A percentile compares a stretch with the other conserved stretches of the same genome.
These are phyloP conservation scores for Chenopodium berlandieri DNA, from an alignment of 148 eudicot species.

Conservation along the genomic window DNA sequence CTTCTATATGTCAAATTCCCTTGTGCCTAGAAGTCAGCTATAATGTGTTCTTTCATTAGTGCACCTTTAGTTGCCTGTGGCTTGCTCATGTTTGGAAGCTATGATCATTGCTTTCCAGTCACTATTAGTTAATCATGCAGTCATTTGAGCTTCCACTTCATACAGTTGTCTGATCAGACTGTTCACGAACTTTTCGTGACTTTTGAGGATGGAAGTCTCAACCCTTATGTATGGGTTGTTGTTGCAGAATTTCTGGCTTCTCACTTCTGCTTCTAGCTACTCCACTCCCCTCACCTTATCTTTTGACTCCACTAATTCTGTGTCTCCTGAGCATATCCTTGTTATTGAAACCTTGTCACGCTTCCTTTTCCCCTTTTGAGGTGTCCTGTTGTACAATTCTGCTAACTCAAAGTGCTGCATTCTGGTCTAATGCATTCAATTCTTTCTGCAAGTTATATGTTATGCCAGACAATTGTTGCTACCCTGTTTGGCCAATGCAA, in stretches of 20 bases:
- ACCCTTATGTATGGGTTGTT: background rate
- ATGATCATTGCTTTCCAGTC: background rate
- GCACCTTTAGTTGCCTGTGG: background rate
- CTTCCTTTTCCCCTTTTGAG: background rate
- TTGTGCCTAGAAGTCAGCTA: background rate
- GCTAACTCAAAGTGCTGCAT: background rate
- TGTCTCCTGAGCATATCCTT: background rate
- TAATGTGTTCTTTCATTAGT: background rate
- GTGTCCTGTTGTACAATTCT: background rate
- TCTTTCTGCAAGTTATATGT: background rate
- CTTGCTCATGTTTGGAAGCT: background rate
- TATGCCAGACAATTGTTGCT: background rate
- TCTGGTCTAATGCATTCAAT: background rate
- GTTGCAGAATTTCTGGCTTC: background rate
- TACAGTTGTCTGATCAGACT: background rate
- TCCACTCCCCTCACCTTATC: background rate
- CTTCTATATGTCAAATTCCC: background rate
- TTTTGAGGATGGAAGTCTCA: conserved; percentile 11
- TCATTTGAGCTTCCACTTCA: background rate
- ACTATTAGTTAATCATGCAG: background rate
- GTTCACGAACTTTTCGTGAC: background rate
- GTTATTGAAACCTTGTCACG: conserved; percentile 2
- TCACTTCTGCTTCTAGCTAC: background rate
- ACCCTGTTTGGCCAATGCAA: background rate
- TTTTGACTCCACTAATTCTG: background rate